Percentiles rank a stretch among this genome's conserved stretches.
Evolutionary conservation across 345 rosid species (phyloP).

Genomic region (Populus simonii): DNA sequence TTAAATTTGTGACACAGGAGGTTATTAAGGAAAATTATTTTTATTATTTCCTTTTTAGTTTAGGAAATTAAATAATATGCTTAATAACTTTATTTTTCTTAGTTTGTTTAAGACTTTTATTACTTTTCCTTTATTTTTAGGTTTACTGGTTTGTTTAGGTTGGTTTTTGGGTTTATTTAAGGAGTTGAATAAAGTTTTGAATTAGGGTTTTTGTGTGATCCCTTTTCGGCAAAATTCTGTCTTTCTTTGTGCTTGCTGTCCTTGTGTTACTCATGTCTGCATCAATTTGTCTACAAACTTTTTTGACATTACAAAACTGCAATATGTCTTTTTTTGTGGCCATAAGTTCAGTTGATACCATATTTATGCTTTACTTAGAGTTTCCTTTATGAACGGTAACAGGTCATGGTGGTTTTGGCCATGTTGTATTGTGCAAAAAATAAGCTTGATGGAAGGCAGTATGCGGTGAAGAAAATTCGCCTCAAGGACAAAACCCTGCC

Average conservation of each 20-base stretch:
- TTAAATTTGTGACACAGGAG: neutral
- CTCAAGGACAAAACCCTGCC: conserved; percentile 83
- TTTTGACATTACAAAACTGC: neutral
- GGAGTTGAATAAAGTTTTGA: no score
- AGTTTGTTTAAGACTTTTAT: neutral
- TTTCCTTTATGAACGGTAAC: neutral
- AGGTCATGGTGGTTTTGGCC: conserved; percentile 99
- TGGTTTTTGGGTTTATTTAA: no score
- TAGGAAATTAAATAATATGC: no score
- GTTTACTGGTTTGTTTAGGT: no score
- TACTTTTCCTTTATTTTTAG: neutral
- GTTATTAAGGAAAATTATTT: no score
- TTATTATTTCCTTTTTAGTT: no score
- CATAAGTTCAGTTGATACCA: neutral
- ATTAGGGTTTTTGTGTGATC: neutral
- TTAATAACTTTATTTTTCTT: neutral
- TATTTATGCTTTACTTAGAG: neutral
- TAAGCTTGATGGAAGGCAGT: conserved; percentile 96
- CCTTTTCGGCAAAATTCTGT: neutral
- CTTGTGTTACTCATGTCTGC: no score
- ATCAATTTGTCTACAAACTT: no score
- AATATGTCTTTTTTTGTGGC: neutral
- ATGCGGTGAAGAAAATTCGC: conserved; percentile 94
- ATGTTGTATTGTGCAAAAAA: conserved; percentile 90
- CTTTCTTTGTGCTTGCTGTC: no score